Evolutionary conservation across 2,329 filamentous ascomycete species (phyloP).

Genomic region (Penicillium sp.): DNA sequence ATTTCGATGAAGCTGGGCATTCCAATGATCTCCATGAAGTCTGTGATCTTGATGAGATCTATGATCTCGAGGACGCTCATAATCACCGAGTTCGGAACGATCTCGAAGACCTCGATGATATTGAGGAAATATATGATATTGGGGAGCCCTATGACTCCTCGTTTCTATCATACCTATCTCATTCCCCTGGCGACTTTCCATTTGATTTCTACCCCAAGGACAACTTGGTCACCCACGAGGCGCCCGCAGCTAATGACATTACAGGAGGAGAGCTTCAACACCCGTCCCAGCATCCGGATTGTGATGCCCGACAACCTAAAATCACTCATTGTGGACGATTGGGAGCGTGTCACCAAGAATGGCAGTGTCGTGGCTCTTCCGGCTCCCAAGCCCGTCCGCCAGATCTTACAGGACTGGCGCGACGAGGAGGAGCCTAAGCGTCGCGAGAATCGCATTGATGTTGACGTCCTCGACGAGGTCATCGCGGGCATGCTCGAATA

Average conservation of each 20-base stretch:
- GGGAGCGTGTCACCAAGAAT: conserved; percentile 98
- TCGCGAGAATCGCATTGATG: conserved; percentile 57
- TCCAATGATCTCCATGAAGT: background rate
- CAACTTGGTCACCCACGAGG: background rate
- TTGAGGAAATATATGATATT: background rate
- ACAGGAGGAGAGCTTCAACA: conserved; percentile 85
- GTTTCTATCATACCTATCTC: background rate
- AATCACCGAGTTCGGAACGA: too few species aligned
- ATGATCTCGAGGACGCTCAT: too few species aligned
- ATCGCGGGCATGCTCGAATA: conserved; percentile 84
- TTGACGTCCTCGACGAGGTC: conserved; percentile 87
- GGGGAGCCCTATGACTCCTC: background rate
- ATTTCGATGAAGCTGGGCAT: too few species aligned
- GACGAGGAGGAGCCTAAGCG: conserved; percentile 67
- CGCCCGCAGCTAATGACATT: background rate
- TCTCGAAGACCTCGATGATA: background rate
- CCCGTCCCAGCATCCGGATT: conserved; percentile 80
- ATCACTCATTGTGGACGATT: conserved; percentile 91
- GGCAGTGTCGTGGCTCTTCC: conserved; percentile 84
- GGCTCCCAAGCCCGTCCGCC: conserved; percentile 68
- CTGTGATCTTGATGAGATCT: too few species aligned
- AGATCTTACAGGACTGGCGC: conserved; percentile 79
- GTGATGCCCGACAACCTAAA: conserved; percentile 86
- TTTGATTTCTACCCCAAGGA: background rate
- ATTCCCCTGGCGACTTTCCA: background rate